Evolutionary conservation across 495 filamentous ascomycete species (phyloP).

Genomic region (Pyrenula aspistea): DNA sequence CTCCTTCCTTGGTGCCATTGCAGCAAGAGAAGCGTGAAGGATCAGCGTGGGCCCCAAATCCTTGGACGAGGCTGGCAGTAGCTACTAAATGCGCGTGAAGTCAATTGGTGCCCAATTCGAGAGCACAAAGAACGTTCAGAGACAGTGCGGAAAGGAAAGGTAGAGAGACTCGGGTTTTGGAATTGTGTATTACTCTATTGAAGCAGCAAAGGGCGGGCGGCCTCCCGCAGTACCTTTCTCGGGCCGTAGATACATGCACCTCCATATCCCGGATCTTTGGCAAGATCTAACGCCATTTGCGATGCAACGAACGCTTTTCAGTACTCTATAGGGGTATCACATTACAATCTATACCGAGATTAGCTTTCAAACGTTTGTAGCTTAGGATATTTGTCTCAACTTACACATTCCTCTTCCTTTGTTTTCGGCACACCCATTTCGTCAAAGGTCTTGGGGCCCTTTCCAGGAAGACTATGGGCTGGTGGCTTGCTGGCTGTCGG

Average conservation of each 20-base stretch:
- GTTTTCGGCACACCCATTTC: slow-evolving; percentile 87
- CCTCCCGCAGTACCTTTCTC: no score
- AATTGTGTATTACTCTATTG: no score
- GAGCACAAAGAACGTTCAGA: no score
- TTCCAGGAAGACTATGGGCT: slow-evolving; percentile 42
- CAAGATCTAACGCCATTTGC: slow-evolving; percentile 6
- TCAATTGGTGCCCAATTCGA: no score
- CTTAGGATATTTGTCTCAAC: no score
- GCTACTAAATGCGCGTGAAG: no score
- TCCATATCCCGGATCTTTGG: slow-evolving; percentile 5
- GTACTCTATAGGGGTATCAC: slow-evolving; percentile 33
- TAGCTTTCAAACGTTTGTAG: slow-evolving; percentile 18
- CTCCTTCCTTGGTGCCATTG: slow-evolving; percentile 40
- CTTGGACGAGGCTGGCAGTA: no score
- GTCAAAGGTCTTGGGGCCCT: slow-evolving; percentile 93
- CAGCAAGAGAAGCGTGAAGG: background rate
- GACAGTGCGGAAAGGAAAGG: slow-evolving; percentile 9
- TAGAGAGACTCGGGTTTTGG: no score
- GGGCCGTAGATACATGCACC: slow-evolving; percentile 6
- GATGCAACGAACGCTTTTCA: background rate
- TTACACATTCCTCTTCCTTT: slow-evolving; percentile 80
- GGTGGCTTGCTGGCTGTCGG: slow-evolving; percentile 15
- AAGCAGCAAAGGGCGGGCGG: slow-evolving; percentile 5
- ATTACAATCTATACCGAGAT: slow-evolving; percentile 40
- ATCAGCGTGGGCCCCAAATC: no score